A percentile compares a stretch with the other conserved stretches of the same genome.
phyloP scores from a whole-genome alignment of 805 yeast species.

The Wickerhamomyces rabaulensis region DNA sequence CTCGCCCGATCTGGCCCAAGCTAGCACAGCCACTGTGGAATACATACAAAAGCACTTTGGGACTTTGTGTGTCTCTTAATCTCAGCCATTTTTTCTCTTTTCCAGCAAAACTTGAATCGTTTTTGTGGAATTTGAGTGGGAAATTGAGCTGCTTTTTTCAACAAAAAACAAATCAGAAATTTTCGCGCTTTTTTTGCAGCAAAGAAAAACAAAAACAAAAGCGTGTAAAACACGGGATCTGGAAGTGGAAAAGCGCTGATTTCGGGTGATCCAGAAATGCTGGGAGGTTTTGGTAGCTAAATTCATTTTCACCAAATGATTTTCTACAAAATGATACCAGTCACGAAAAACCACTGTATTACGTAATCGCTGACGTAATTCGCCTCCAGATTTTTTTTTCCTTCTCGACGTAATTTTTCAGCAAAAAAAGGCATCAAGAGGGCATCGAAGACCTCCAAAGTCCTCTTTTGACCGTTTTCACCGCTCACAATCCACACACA shows the following conservation, averaged over 20 bases:
- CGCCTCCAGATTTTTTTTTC: not conserved
- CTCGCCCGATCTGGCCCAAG: not conserved
- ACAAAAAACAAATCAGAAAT: too few relatives aligned
- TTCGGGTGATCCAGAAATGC: too few relatives aligned
- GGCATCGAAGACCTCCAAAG: too few relatives aligned
- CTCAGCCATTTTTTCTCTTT: not conserved
- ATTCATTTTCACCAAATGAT: not conserved
- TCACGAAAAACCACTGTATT: not conserved
- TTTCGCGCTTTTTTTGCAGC: not conserved
- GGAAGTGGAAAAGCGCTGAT: too few relatives aligned
- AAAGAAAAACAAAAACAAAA: too few relatives aligned
- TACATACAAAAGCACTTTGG: conserved; percentile 27
- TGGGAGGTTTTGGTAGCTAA: too few relatives aligned
- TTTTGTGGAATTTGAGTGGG: not conserved
- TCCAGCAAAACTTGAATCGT: not conserved
- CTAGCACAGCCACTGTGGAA: too few relatives aligned
- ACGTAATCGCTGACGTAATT: not conserved
- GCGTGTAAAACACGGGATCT: too few relatives aligned
- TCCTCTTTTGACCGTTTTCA: not conserved
- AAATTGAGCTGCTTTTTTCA: too few relatives aligned
- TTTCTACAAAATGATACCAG: not conserved
- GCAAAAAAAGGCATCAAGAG: too few relatives aligned
- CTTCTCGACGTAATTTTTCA: not conserved
- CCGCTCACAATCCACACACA: not conserved
- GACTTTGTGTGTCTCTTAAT: conserved; percentile 35